Percentiles rank a stretch among this genome's conserved stretches.
phyloP scores from a whole-genome alignment of 768 basidiomycete species.

The Lentinula raphanica region DNA sequence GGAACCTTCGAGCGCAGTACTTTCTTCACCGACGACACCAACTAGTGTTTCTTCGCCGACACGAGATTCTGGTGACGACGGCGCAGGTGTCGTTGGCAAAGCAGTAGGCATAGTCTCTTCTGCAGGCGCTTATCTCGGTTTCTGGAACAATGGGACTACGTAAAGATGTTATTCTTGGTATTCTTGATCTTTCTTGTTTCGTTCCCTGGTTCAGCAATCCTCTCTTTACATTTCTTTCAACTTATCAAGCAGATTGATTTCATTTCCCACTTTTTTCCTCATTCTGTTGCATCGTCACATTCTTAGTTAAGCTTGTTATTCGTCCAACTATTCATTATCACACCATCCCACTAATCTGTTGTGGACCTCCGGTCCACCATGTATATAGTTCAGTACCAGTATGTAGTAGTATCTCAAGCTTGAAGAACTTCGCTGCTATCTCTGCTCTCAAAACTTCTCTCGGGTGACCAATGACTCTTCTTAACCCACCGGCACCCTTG shows the following conservation, averaged over 20 bases:
- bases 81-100: slow-evolving; percentile 40
- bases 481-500: too few species aligned
- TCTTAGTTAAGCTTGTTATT: not conserved
- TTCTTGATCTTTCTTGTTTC: not conserved
- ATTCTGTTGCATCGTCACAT: not conserved
- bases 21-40: not conserved
- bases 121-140: slow-evolving; percentile 72
- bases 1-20: not conserved
- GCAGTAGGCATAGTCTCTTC: slow-evolving; percentile 78
- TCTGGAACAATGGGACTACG: slow-evolving; percentile 28
- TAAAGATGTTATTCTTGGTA: not conserved
- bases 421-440: too few species aligned
- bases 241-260: not conserved
- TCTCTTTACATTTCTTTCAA: too few species aligned
- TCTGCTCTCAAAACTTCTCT: too few species aligned
- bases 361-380: not conserved
- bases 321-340: not conserved
- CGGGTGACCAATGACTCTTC: too few species aligned
- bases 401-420: too few species aligned
- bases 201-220: too few species aligned
- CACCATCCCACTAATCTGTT: not conserved
- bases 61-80: slow-evolving; percentile 6
- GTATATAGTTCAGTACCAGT: not conserved
- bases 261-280: not conserved
- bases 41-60: not conserved